Evolutionary conservation across 2,329 filamentous ascomycete species (phyloP).

Genomic region (Zalaria sp.): DNA sequence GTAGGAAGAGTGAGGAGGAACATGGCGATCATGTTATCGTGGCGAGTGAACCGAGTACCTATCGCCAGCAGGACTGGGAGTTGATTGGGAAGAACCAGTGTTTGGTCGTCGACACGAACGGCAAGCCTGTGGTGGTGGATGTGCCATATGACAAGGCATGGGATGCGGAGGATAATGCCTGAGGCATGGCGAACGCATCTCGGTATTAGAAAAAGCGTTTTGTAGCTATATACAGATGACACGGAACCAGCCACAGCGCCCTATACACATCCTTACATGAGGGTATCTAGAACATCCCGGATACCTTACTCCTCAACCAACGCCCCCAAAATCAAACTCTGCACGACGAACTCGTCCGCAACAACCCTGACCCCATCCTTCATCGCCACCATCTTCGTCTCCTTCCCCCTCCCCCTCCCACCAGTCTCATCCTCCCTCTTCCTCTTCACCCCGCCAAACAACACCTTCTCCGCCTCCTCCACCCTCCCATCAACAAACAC

Average conservation of each 20-base stretch:
- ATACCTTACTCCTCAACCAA: conserved; percentile 49
- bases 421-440: conserved; percentile 23
- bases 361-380: conserved; percentile 49
- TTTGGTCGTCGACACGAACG: conserved; percentile 25
- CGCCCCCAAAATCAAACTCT: conserved; percentile 78
- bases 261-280: not conserved
- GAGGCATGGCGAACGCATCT: not conserved
- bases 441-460: conserved; percentile 34
- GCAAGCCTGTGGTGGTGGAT: conserved; percentile 12
- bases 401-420: conserved; percentile 14
- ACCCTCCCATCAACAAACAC: conserved; percentile 52
- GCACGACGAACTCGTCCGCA: conserved; percentile 75
- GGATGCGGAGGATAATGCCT: conserved; percentile 21
- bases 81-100: conserved; percentile 34
- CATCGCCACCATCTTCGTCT: conserved; percentile 18
- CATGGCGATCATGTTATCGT: conserved; percentile 39
- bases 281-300: not conserved
- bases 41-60: conserved; percentile 40
- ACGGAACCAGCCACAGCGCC: not conserved
- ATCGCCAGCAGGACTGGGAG: conserved; percentile 36
- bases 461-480: conserved; percentile 36
- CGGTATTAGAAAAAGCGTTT: too few species aligned
- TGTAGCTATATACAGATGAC: too few species aligned
- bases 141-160: conserved; percentile 22
- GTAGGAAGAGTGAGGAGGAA: conserved; percentile 20